Evolutionary conservation across 192 early-diverging fungal species (phyloP), one percentile per base, ranked within the genome.

Genomic region (Entomortierella lignicola): DNA sequence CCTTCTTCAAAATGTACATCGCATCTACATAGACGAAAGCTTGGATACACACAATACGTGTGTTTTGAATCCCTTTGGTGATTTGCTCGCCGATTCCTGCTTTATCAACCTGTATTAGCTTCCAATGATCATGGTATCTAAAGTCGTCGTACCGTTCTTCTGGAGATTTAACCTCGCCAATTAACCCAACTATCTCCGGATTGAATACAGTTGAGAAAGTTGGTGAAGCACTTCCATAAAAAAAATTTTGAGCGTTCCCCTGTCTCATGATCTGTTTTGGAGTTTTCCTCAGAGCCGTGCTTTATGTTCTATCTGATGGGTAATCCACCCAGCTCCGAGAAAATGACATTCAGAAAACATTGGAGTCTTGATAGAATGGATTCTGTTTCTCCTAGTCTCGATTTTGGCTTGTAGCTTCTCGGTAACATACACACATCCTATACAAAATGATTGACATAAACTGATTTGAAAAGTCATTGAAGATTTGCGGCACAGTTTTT

Each of bases 121-220:
- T 47, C 44, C 44, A 47, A 47, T 12, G 17, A 15, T 47, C 44
- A 20, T 47, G 44, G 20, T 15, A 47, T 47, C 17, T 47, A 15
- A 47, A 20, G 20, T 47, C 20, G 2, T 47, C 20, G 4, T 41
- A 30, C 50, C 52, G 52, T 23, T 54, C 52, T 27, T 54, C 52
- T 25, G 52, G 52, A 54, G 52, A 25, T 30, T 54, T 54, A 54
- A 26, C 52, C 27, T 54, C 52, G 6, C 52, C 52, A 25, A 54
- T 54, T 25, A 54, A 15, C 23, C 52, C 52, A 10, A 54, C 52
- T 54, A 54, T 54, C 52, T 54, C n/a, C 26, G 52, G 26, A 15
- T 27, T 54, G 18, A 54, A 54, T 2, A 27, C 15, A 10, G 52
- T 54, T 25, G 52, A 29, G 26, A 54, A 27, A 54, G 52, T 30